These are phyloP conservation scores for Chlamydomonas schloesseri DNA, from an alignment of 139 green algal genomes.

Conservation along the genomic window DNA sequence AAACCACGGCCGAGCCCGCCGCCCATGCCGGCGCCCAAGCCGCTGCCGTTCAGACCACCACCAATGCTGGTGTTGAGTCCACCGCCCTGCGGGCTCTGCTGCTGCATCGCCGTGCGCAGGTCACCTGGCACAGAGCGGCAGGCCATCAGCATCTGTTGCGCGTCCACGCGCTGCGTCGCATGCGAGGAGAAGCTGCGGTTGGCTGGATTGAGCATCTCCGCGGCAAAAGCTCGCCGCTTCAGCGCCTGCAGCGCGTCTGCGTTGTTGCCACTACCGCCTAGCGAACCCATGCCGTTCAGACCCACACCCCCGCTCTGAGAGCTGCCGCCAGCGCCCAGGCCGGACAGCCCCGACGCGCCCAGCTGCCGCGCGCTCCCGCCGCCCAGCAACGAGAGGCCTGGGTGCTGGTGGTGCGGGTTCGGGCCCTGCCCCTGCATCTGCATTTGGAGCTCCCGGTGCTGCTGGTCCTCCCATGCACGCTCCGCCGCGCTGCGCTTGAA, in stretches of 20 bases:
- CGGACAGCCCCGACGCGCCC: neutral
- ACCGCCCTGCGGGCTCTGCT: neutral
- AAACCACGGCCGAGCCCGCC: too few relatives aligned
- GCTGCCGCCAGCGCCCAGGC: neutral
- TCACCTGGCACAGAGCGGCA: slow-evolving; percentile 5
- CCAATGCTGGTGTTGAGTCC: too few relatives aligned
- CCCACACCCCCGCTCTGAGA: neutral
- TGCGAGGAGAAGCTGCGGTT: slow-evolving; percentile 10
- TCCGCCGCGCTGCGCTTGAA: slow-evolving; percentile 16
- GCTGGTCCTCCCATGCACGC: slow-evolving; percentile 27
- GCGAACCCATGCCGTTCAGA: neutral
- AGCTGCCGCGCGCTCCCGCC: neutral
- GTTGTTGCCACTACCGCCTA: neutral
- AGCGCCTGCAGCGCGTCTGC: slow-evolving; percentile 8
- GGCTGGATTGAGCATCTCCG: neutral
- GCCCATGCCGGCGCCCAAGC: too few relatives aligned
- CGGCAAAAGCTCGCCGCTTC: neutral
- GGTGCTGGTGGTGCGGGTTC: neutral
- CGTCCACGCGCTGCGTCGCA: neutral
- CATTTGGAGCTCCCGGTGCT: neutral
- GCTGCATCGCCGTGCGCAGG: neutral
- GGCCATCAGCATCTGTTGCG: neutral
- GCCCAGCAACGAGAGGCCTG: neutral
- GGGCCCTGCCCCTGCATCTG: neutral
- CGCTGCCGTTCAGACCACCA: too few relatives aligned